Evolutionary conservation across 2,329 filamentous ascomycete species (phyloP).

Genomic region (Elsinoe perseae): DNA sequence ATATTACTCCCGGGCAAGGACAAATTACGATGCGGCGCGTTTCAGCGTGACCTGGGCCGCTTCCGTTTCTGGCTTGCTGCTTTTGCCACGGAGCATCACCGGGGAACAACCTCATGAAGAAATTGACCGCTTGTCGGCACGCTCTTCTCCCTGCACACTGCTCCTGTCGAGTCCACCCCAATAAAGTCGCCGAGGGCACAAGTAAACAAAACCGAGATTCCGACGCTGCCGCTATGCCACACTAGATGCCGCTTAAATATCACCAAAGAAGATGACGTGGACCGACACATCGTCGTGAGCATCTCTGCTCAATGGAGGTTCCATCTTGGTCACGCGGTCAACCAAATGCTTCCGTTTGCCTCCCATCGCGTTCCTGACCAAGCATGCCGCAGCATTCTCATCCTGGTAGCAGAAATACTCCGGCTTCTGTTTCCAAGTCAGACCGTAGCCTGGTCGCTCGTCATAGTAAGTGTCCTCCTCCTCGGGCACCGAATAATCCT

Average conservation of each 20-base stretch:
- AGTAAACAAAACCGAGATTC: background rate
- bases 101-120: background rate
- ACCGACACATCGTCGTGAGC: slow-evolving; percentile 47
- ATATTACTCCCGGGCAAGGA: too few species aligned
- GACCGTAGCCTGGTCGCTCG: slow-evolving; percentile 30
- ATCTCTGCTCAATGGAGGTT: slow-evolving; percentile 30
- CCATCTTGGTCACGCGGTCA: slow-evolving; percentile 32
- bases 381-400: slow-evolving; percentile 45
- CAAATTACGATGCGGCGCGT: background rate
- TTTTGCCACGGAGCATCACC: slow-evolving; percentile 1
- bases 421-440: slow-evolving; percentile 36
- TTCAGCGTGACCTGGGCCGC: background rate
- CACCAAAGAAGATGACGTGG: slow-evolving; percentile 47
- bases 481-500: slow-evolving; percentile 2
- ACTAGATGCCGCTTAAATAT: slow-evolving; percentile 17
- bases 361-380: slow-evolving; percentile 47
- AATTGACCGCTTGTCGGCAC: background rate
- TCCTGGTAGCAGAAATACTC: slow-evolving; percentile 45
- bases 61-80: background rate
- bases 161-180: too few species aligned
- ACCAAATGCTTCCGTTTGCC: slow-evolving; percentile 39
- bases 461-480: slow-evolving; percentile 32
- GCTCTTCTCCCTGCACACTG: too few species aligned
- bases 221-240: background rate
- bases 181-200: too few species aligned